Conservation (phyloP, 106 monocot species). For the Phalaenopsis aphrodite region DNA sequence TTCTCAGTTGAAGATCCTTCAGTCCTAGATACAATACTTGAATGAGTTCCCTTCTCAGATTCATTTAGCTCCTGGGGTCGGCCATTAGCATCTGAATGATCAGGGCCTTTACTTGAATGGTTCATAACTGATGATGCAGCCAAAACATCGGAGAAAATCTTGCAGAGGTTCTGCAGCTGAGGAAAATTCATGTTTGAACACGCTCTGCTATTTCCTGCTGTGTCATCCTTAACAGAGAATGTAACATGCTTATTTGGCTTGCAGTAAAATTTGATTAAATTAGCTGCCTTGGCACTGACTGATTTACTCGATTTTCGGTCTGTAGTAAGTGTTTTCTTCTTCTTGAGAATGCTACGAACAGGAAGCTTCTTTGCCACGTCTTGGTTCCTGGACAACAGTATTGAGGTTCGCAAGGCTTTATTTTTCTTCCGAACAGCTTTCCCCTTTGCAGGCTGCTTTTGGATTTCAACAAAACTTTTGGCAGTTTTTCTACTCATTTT, state of each 20-base stretch:
- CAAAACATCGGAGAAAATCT: conserved; percentile 46
- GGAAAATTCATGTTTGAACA: conserved; percentile 26
- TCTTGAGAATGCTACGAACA: conserved; percentile 34
- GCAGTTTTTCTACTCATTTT: conserved; percentile 15
- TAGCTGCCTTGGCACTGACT: conserved; percentile 12
- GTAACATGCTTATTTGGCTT: conserved; percentile 25
- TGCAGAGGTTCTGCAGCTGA: conserved; percentile 38
- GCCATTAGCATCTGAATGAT: conserved; percentile 10
- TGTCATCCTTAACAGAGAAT: conserved; percentile 35
- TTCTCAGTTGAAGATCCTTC: conserved; percentile 9
- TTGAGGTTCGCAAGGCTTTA: conserved; percentile 22
- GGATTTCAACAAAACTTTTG: conserved; percentile 4
- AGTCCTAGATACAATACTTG: background rate
- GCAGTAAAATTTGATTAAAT: conserved; percentile 1
- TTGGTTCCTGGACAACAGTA: conserved; percentile 18
- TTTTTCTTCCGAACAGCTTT: conserved; percentile 22
- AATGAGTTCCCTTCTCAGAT: conserved; percentile 8
- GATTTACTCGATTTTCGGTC: conserved; percentile 11
- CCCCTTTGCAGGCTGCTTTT: conserved; percentile 6
- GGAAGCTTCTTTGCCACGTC: conserved; percentile 12
- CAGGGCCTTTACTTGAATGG: conserved; percentile 1
- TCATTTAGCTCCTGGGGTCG: conserved; percentile 3
- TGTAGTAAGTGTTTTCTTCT: background rate
- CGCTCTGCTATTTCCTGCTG: conserved; percentile 13
- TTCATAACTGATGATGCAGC: conserved; percentile 32